Conservation (phyloP, 2,329 filamentous ascomycete genomes). For the Scleromitrula shiraiana region DNA sequence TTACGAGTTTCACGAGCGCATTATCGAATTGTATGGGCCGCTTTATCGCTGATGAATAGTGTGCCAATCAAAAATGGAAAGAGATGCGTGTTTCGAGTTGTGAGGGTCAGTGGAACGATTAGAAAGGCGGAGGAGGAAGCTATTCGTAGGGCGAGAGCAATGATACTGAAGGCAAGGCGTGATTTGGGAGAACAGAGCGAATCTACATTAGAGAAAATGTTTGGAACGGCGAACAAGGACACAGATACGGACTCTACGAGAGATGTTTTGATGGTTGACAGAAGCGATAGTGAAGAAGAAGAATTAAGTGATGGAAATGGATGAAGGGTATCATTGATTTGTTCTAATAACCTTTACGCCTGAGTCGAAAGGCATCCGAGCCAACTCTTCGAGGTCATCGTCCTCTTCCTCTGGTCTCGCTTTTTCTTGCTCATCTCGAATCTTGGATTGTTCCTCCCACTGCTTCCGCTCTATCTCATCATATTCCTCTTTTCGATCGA, state of each 20-base stretch:
- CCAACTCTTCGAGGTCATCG: constrained; percentile 20
- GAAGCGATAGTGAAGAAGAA: constrained; percentile 40
- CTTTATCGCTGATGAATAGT: constrained; percentile 69
- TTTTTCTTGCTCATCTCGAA: constrained; percentile 33
- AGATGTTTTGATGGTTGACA: constrained; percentile 38
- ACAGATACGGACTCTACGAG: constrained; percentile 27
- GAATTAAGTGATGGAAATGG: constrained; percentile 37
- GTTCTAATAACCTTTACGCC: constrained; percentile 60
- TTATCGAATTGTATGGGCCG: constrained; percentile 84
- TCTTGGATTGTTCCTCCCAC: constrained; percentile 65
- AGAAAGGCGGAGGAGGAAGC: constrained; percentile 87
- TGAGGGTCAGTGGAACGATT: constrained; percentile 87
- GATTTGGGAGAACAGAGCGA: constrained; percentile 35
- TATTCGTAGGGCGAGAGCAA: constrained; percentile 64
- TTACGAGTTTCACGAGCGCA: constrained; percentile 74
- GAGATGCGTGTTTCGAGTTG: constrained; percentile 73
- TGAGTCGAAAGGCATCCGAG: constrained; percentile 7
- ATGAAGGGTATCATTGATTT: constrained; percentile 40
- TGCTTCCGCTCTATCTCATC: constrained; percentile 65
- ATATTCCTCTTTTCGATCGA: constrained; percentile 81
- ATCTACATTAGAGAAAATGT: constrained; percentile 34
- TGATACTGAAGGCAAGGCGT: constrained; percentile 60
- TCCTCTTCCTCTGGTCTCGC: constrained; percentile 26
- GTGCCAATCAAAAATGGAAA: constrained; percentile 51
- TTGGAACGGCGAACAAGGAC: constrained; percentile 24